phyloP scores from a whole-genome alignment of 257 asterid species.

The Nicotiana sylvestris region DNA sequence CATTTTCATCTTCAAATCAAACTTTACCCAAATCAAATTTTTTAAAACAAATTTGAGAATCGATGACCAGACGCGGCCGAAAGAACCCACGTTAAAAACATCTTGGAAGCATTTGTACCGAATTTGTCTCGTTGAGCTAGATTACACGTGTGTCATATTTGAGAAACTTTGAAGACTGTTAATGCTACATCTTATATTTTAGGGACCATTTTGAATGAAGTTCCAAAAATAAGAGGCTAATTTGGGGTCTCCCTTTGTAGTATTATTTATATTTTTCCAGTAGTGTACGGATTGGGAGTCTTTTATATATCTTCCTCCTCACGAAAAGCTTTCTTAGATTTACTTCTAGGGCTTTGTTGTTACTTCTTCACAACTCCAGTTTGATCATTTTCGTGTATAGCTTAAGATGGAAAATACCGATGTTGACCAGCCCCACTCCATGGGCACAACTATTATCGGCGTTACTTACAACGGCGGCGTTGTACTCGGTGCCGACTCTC shows the following conservation, averaged over 20 bases:
- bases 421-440: slow-evolving; percentile 56
- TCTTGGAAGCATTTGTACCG: too few species aligned
- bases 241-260: background rate
- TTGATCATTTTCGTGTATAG: background rate
- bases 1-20: too few species aligned
- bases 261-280: background rate
- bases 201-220: background rate
- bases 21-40: too few species aligned
- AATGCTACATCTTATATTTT: too few species aligned
- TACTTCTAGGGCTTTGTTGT: background rate
- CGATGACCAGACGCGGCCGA: too few species aligned
- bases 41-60: too few species aligned
- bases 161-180: too few species aligned
- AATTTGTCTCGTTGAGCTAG: too few species aligned
- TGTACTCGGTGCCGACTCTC: slow-evolving; percentile 85
- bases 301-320: background rate
- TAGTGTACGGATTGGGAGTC: background rate
- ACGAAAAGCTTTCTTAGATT: background rate
- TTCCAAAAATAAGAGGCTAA: background rate
- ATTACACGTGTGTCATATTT: too few species aligned
- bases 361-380: background rate
- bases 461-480: slow-evolving; percentile 87
- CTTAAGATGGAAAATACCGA: background rate
- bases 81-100: too few species aligned
- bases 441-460: slow-evolving; percentile 88